phyloP scores from a whole-genome alignment of 345 rosid genomes.

The Salix suchowensis region DNA sequence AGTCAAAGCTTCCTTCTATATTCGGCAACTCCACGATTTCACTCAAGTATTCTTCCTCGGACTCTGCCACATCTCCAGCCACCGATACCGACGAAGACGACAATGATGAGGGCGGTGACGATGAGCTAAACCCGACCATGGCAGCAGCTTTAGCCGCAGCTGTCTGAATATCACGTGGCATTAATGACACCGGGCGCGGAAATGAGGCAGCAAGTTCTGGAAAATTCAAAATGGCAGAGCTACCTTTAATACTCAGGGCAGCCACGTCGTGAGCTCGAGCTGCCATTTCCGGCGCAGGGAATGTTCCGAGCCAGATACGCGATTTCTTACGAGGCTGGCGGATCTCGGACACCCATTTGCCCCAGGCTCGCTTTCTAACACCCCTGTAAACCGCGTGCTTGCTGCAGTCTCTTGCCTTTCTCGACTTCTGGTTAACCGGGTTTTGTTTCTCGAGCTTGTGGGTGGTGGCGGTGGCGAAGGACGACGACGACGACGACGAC shows the following conservation, averaged over 20 bases:
- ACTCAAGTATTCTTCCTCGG: slow-evolving; percentile 15
- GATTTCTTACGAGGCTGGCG: slow-evolving; percentile 27
- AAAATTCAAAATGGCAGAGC: slow-evolving; percentile 22
- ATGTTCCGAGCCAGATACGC: slow-evolving; percentile 29
- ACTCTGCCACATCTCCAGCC: slow-evolving; percentile 8
- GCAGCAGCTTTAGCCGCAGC: slow-evolving; percentile 29
- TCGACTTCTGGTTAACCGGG: not conserved
- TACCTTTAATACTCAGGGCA: slow-evolving; percentile 19
- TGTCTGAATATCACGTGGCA: slow-evolving; percentile 25
- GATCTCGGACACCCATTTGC: slow-evolving; percentile 31
- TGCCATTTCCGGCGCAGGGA: slow-evolving; percentile 29
- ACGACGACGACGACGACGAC: not conserved
- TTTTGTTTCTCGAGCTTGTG: not conserved
- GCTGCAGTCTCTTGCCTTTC: not conserved
- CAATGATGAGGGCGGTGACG: not conserved
- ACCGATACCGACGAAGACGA: slow-evolving; percentile 7
- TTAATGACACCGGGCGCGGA: slow-evolving; percentile 19
- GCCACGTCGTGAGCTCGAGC: slow-evolving; percentile 33
- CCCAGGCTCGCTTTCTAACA: slow-evolving; percentile 26
- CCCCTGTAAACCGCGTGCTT: slow-evolving; percentile 20
- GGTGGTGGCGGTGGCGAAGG: not conserved
- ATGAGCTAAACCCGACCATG: slow-evolving; percentile 15
- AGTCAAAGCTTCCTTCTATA: slow-evolving; percentile 22
- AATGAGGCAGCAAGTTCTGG: slow-evolving; percentile 13
- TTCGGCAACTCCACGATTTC: slow-evolving; percentile 28